Base-by-base conservation (phyloP, 306 rosid genomes). In the Echinosophora koreensis region DNA sequence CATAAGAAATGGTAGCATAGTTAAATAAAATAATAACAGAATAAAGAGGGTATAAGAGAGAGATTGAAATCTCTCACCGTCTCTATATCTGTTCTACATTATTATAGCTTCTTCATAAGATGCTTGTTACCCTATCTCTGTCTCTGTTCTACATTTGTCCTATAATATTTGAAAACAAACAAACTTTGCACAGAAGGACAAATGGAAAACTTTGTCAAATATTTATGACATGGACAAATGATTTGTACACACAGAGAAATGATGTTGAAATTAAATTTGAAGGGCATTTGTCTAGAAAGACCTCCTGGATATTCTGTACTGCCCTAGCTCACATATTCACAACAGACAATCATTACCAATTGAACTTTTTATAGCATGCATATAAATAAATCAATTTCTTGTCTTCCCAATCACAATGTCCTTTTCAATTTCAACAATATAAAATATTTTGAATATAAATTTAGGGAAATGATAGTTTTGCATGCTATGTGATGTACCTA, bases 31-130 rank as follows among this genome's bases (percentile, higher is more conserved):
- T 12, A 60, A 56, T 0, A 8, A 30, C 27, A 59, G 42, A 18
- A 39, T 47, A 47, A 68, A 66, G 81, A 60, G 74, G 63, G 76
- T 64, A 71, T 79, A 62, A n/a, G 84, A 66, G 62, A 54, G 77
- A 42, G 60, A 54, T 38, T 71, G 37, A 56, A 0, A 39, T 27
- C 49, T 75, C 18, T 22, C 59, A 11, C 27, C 13, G 52, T 34
- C 13, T 18, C 9, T 78, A 55, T 61, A 35, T 78, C 17, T 54
- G 27, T 70, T 63, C 64, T 11, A 12, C 49, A 52, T 71, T 67
- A 68, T 54, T 41, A 7, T 83, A 34, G 89, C 5, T 11, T 44
- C 84, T 30, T 90, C 46, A 41, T 41, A 4, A 89, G 0, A 77
- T 66, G 22, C 3, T 14, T 42, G 51, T n/a, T 7, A 18, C 15